A percentile compares a stretch with the other conserved stretches of the same genome.
phyloP scores from a whole-genome alignment of 176 grass and related monocot genomes.

The Raddia distichophylla region DNA sequence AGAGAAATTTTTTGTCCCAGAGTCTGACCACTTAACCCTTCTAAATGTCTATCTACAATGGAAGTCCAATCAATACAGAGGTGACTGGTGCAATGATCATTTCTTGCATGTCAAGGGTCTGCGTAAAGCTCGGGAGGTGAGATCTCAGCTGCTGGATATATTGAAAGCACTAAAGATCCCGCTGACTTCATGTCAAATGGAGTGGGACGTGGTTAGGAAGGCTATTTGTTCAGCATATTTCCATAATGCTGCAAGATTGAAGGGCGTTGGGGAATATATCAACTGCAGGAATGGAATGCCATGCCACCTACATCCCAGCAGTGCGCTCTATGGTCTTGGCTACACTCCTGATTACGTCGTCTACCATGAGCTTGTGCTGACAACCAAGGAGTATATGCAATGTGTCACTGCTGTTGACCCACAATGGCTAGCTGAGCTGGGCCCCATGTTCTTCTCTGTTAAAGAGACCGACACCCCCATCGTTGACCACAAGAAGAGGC shows the following conservation, averaged over 20 bases:
- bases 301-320: slow-evolving; percentile 93
- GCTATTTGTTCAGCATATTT: slow-evolving; percentile 97
- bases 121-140: slow-evolving; percentile 89
- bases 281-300: slow-evolving; percentile 98
- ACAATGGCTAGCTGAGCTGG: slow-evolving; percentile 89
- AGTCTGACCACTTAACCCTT: slow-evolving; percentile 94
- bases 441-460: slow-evolving; percentile 97
- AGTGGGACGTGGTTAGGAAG: slow-evolving; percentile 92
- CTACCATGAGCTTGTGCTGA: slow-evolving; percentile 93
- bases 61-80: slow-evolving; percentile 92
- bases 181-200: slow-evolving; percentile 81
- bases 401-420: slow-evolving; percentile 94
- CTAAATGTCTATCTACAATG: slow-evolving; percentile 93
- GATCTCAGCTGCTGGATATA: slow-evolving; percentile 91
- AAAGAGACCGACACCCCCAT: slow-evolving; percentile 85
- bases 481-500: slow-evolving; percentile 89
- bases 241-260: slow-evolving; percentile 87
- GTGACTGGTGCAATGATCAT: slow-evolving; percentile 98
- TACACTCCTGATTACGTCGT: slow-evolving; percentile 90
- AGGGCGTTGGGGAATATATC: slow-evolving; percentile 92
- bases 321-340: slow-evolving; percentile 82
- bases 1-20: slow-evolving; percentile 98
- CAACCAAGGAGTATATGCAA: slow-evolving; percentile 98
- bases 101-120: slow-evolving; percentile 97
- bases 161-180: slow-evolving; percentile 86